A percentile compares a stretch with the other conserved stretches of the same genome.
Evolutionary conservation across 2,329 filamentous ascomycete species (phyloP).

Genomic region (Elsinoe fawcettii): DNA sequence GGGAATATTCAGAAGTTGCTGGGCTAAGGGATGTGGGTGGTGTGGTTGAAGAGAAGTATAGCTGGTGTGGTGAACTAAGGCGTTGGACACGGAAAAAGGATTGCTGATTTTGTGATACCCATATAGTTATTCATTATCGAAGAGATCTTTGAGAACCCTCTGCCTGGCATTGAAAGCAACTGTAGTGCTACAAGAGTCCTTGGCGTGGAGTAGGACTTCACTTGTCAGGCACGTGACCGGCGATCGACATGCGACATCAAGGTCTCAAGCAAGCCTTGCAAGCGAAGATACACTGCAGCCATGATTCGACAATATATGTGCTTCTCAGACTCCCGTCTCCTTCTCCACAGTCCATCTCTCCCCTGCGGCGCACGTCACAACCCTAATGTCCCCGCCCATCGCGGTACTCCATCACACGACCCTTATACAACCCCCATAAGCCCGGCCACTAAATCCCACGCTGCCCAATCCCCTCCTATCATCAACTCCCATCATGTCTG

Average conservation of each 20-base stretch:
- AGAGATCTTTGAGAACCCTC: neutral
- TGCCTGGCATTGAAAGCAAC: too few species aligned
- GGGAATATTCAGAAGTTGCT: slow-evolving; percentile 44
- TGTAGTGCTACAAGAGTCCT: too few species aligned
- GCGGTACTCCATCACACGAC: slow-evolving; percentile 3
- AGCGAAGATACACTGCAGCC: neutral
- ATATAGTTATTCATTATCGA: neutral
- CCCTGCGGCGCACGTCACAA: neutral
- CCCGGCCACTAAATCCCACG: too few species aligned
- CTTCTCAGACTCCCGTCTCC: neutral
- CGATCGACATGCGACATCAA: too few species aligned
- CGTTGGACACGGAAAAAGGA: neutral
- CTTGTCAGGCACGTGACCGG: too few species aligned
- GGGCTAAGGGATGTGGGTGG: neutral
- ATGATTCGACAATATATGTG: neutral
- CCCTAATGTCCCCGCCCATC: slow-evolving; percentile 7
- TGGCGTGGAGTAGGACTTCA: too few species aligned
- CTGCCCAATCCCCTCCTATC: too few species aligned
- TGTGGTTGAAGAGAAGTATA: neutral
- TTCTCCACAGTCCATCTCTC: too few species aligned
- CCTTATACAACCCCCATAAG: neutral
- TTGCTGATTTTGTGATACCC: neutral
- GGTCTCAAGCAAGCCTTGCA: too few species aligned
- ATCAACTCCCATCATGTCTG: neutral
- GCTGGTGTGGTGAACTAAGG: neutral